These are phyloP conservation scores for Hypoxylon sp. DNA, from an alignment of 2,329 filamentous ascomycete genomes.

Conservation along the genomic window DNA sequence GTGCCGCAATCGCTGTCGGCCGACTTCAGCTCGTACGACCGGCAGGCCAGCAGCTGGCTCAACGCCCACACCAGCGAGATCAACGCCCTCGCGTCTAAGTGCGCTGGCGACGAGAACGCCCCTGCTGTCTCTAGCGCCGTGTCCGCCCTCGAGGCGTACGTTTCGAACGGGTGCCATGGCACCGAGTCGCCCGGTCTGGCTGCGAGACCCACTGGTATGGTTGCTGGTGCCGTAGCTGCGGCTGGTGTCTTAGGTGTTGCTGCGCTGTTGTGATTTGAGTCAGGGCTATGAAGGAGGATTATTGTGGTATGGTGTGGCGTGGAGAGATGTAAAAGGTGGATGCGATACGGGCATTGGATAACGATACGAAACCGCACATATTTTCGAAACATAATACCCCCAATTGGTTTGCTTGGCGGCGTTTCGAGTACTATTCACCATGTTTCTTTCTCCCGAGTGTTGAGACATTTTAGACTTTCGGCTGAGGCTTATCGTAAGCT, in stretches of 20 bases:
- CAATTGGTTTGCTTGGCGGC: neutral
- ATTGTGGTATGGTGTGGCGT: neutral
- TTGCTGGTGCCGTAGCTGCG: slow-evolving; percentile 47
- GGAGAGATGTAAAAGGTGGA: neutral
- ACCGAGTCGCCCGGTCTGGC: slow-evolving; percentile 34
- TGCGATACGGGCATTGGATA: neutral
- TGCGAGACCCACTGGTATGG: slow-evolving; percentile 44
- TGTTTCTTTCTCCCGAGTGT: neutral
- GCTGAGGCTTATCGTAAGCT: neutral
- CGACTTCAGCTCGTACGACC: slow-evolving; percentile 43
- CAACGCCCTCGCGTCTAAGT: slow-evolving; percentile 25
- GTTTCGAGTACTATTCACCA: neutral
- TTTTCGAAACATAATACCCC: slow-evolving; percentile 3
- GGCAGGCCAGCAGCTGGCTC: slow-evolving; percentile 43
- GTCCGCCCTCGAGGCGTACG: slow-evolving; percentile 17
- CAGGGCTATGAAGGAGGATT: neutral
- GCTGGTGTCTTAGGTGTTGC: slow-evolving; percentile 49
- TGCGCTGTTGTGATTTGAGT: slow-evolving; percentile 52
- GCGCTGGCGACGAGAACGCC: slow-evolving; percentile 21
- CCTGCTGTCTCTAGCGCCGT: slow-evolving; percentile 17
- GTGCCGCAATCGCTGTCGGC: slow-evolving; percentile 38
- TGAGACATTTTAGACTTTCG: neutral
- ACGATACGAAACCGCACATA: neutral
- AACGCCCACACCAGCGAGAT: slow-evolving; percentile 36
- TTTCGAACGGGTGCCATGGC: slow-evolving; percentile 5